Evolutionary conservation across 2,329 filamentous ascomycete genomes (phyloP).

Genomic region (Xylariaceae sp.): DNA sequence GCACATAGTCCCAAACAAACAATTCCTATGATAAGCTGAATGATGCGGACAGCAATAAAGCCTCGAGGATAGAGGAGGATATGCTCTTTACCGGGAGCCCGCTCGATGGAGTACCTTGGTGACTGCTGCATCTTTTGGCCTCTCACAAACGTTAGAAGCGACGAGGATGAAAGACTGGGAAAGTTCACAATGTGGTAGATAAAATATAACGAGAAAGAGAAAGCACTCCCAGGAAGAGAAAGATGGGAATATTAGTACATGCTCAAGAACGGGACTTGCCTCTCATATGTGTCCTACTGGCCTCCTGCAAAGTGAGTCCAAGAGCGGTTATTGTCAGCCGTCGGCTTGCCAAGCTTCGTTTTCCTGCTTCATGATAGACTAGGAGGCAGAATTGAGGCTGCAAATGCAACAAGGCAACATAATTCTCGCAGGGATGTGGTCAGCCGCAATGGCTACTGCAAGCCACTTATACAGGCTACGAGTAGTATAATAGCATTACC

Average conservation of each 20-base stretch:
- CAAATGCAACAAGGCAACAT: constrained; percentile 5
- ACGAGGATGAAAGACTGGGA: not conserved
- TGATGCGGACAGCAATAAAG: constrained; percentile 48
- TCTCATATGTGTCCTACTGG: constrained; percentile 14
- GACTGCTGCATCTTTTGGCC: constrained; percentile 17
- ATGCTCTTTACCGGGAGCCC: constrained; percentile 46
- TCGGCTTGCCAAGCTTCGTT: constrained; percentile 5
- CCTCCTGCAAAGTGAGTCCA: not conserved
- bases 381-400: constrained; percentile 1
- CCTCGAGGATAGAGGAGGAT: constrained; percentile 49
- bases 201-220: not conserved
- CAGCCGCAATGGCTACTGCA: constrained; percentile 5
- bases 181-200: no score
- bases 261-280: not conserved
- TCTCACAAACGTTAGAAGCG: not conserved
- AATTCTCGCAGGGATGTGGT: constrained; percentile 1
- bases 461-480: constrained; percentile 6
- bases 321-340: constrained; percentile 1
- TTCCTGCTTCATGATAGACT: constrained; percentile 12
- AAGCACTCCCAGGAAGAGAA: not conserved
- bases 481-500: not conserved
- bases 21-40: constrained; percentile 50
- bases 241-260: not conserved
- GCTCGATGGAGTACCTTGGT: constrained; percentile 36
- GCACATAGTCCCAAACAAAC: constrained; percentile 50